A percentile compares a stretch with the other conserved stretches of the same genome.
phyloP scores from a whole-genome alignment of 179 eudicot genomes.

The Gypsophila paniculata region DNA sequence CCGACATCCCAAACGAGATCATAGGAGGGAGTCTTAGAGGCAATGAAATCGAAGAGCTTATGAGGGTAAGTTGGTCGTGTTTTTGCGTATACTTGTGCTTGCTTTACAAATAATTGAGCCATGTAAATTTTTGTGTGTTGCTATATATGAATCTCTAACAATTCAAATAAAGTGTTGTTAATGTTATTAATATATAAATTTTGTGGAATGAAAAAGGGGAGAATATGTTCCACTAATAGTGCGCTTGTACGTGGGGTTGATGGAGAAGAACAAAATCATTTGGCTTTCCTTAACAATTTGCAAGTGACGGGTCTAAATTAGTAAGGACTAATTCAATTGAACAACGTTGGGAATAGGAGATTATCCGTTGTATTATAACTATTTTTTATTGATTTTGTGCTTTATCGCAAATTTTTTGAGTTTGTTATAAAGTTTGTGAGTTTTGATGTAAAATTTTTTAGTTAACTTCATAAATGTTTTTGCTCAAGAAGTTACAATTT shows the following conservation, averaged over 20 bases:
- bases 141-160: neutral
- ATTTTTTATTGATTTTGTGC: too few species aligned
- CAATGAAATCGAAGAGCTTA: constrained; percentile 64
- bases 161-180: too few species aligned
- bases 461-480: too few species aligned
- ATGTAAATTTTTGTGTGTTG: constrained; percentile 12
- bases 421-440: too few species aligned
- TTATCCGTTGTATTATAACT: too few species aligned
- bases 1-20: constrained; percentile 90
- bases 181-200: too few species aligned
- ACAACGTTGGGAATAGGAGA: neutral
- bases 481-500: too few species aligned
- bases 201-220: too few species aligned
- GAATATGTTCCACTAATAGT: neutral
- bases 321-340: neutral
- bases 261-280: neutral
- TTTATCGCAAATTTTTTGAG: too few species aligned
- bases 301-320: neutral
- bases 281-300: neutral
- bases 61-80: constrained; percentile 65
- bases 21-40: constrained; percentile 54
- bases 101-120: constrained; percentile 55
- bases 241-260: neutral
- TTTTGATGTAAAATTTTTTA: too few species aligned
- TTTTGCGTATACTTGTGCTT: constrained; percentile 46